Conservation (phyloP, 441 rosid genomes). For the Monsonia emarginata region DNA sequence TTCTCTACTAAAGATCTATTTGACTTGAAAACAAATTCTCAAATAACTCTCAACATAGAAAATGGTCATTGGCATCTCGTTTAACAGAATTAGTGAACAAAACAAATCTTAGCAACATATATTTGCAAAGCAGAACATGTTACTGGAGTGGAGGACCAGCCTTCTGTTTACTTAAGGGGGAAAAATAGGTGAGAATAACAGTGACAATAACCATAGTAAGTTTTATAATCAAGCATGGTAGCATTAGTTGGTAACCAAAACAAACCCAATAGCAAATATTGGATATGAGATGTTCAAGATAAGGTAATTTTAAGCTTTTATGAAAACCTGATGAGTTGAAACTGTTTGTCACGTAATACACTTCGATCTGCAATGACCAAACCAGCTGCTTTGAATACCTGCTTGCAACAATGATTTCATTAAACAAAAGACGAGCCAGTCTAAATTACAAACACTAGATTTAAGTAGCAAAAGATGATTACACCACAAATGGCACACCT, state of each 20-base stretch:
- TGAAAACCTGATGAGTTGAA: slow-evolving; percentile 81
- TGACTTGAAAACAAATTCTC: too few species aligned
- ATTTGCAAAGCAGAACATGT: neutral
- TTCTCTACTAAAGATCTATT: neutral
- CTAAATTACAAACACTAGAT: slow-evolving; percentile 1
- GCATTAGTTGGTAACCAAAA: neutral
- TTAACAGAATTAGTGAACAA: neutral
- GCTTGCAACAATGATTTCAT: slow-evolving; percentile 21
- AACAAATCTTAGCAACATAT: neutral
- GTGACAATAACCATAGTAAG: neutral
- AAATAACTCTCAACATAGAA: too few species aligned
- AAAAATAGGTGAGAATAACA: neutral
- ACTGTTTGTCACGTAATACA: slow-evolving; percentile 66
- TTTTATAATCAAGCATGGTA: neutral
- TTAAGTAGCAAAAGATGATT: neutral
- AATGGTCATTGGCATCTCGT: too few species aligned
- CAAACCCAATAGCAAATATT: neutral
- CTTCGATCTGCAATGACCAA: slow-evolving; percentile 59
- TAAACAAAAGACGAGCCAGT: slow-evolving; percentile 12
- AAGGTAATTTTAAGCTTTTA: neutral
- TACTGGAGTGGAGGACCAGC: neutral
- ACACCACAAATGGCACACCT: slow-evolving; percentile 38
- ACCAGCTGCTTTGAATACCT: slow-evolving; percentile 77
- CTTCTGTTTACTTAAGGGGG: neutral
- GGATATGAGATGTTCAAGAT: neutral